phyloP scores from a whole-genome alignment of 1,284 basidiomycete species.

The Ustilago cynodontis region DNA sequence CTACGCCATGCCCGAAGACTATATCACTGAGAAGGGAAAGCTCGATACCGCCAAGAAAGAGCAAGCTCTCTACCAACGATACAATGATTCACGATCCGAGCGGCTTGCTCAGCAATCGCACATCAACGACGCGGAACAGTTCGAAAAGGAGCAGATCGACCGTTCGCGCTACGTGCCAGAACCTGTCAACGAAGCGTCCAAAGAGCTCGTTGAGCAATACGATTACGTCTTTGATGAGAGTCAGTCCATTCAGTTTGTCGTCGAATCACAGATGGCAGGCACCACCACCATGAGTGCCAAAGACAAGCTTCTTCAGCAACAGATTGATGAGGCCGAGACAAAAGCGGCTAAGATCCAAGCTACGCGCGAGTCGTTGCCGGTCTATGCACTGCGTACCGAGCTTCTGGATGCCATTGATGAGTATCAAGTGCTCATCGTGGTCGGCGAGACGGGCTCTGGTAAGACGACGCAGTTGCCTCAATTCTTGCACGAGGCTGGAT shows the following conservation, averaged over 20 bases:
- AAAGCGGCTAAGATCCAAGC: constrained; percentile 69
- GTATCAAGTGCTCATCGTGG: constrained; percentile 77
- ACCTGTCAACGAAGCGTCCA: constrained; percentile 75
- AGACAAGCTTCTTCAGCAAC: constrained; percentile 84
- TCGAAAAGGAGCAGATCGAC: constrained; percentile 87
- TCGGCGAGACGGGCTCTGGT: constrained; percentile 81
- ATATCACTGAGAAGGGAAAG: constrained; percentile 98
- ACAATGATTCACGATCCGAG: constrained; percentile 79
- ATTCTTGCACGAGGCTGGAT: constrained; percentile 97
- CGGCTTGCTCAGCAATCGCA: constrained; percentile 77
- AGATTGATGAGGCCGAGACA: constrained; percentile 89
- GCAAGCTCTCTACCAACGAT: constrained; percentile 87
- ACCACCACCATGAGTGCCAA: constrained; percentile 78
- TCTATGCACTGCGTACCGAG: constrained; percentile 66
- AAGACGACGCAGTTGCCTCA: constrained; percentile 99
- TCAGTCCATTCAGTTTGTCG: constrained; percentile 94
- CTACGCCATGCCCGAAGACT: constrained; percentile 75
- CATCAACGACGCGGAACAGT: constrained; percentile 91
- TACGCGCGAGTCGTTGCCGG: constrained; percentile 64
- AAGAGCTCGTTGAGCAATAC: constrained; percentile 73
- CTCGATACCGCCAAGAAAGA: constrained; percentile 97
- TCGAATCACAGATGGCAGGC: constrained; percentile 75
- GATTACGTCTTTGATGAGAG: constrained; percentile 99
- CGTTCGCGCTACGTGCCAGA: constrained; percentile 76
- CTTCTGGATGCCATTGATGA: constrained; percentile 84